Evolutionary conservation across 2,329 filamentous ascomycete genomes (phyloP).

Genomic region (Sporothrix brasiliensis): DNA sequence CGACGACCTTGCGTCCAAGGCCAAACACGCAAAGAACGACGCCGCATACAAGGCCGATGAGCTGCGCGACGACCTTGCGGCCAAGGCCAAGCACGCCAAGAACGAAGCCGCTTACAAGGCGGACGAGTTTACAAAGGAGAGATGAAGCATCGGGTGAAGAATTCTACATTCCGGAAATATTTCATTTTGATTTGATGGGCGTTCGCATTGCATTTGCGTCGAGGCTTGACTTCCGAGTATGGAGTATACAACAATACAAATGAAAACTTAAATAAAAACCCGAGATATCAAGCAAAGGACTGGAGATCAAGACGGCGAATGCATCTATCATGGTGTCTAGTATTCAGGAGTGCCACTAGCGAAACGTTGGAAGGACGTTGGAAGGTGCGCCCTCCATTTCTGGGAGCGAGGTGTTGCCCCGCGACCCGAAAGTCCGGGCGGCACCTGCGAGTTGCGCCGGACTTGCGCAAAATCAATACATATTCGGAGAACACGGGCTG

Average conservation of each 20-base stretch:
- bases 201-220: constrained; percentile 18
- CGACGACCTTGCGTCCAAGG: constrained; percentile 27
- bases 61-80: neutral
- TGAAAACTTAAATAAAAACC: constrained; percentile 6
- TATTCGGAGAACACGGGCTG: constrained; percentile 21
- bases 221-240: constrained; percentile 1
- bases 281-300: neutral
- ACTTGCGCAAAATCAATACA: neutral
- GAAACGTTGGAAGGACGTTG: neutral
- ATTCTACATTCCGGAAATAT: neutral
- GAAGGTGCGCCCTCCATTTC: neutral
- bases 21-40: constrained; percentile 47
- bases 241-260: neutral
- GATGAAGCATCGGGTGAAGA: too few species aligned
- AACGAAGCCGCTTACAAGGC: constrained; percentile 39
- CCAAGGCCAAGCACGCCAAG: constrained; percentile 48
- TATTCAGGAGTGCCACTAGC: neutral
- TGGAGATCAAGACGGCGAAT: neutral
- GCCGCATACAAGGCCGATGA: constrained; percentile 39
- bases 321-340: neutral
- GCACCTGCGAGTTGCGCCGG: constrained; percentile 18
- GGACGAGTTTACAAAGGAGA: constrained; percentile 43
- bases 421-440: neutral
- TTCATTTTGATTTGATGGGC: neutral
- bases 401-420: neutral